phyloP scores from a whole-genome alignment of 164 flowering plant genomes.

The Vitis riparia region DNA sequence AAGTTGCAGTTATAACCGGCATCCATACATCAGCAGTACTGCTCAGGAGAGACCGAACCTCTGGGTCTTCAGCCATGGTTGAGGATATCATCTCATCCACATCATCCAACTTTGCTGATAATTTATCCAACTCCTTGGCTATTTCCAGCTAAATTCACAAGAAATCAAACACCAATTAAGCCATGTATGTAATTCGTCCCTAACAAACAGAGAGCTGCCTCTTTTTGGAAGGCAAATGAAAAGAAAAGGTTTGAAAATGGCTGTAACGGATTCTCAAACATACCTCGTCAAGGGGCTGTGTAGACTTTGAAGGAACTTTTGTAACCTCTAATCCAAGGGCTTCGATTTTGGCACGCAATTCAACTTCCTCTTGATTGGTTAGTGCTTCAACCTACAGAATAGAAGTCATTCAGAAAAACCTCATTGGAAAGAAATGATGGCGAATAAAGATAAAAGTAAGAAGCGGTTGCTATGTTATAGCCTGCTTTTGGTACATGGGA shows the following conservation, averaged over 20 bases:
- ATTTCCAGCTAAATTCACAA: constrained; percentile 60
- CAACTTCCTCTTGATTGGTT: constrained; percentile 86
- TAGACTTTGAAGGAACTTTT: constrained; percentile 68
- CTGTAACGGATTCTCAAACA: neutral
- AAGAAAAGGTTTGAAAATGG: neutral
- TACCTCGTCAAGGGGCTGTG: constrained; percentile 74
- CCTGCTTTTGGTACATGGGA: too few species aligned
- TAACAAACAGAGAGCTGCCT: neutral
- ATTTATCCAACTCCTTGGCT: constrained; percentile 79
- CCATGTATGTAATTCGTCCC: too few species aligned
- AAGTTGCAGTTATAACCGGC: constrained; percentile 89
- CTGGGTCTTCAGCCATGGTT: constrained; percentile 78
- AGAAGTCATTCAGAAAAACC: neutral
- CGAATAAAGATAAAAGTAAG: neutral
- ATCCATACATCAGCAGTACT: constrained; percentile 87
- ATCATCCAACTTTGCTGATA: constrained; percentile 78
- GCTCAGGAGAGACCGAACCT: constrained; percentile 70
- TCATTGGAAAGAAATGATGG: neutral
- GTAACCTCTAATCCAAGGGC: constrained; percentile 80
- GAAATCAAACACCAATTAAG: neutral
- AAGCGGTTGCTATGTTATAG: too few species aligned
- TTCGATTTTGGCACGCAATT: constrained; percentile 83
- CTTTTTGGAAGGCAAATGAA: neutral
- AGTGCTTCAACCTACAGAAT: constrained; percentile 70
- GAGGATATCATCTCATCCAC: constrained; percentile 91